Percentiles rank a stretch among this genome's conserved stretches.
Evolutionary conservation across 2,329 filamentous ascomycete genomes (phyloP).

Genomic region (Pyricularia pennisetigena): DNA sequence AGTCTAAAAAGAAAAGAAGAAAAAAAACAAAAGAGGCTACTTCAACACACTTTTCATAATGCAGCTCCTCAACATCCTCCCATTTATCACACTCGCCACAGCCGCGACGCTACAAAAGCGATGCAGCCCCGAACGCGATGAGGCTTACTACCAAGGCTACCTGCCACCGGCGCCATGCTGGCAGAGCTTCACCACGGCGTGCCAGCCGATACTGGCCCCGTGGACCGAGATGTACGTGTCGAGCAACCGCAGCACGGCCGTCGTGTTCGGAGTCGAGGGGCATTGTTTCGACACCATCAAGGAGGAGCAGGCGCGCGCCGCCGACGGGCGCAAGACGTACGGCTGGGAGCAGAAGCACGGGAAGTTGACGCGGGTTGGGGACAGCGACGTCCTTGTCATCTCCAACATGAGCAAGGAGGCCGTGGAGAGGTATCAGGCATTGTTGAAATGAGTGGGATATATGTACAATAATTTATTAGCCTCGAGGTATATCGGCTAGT

Average conservation of each 20-base stretch:
- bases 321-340: constrained; percentile 14
- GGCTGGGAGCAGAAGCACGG: constrained; percentile 14
- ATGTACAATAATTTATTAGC: too few species aligned
- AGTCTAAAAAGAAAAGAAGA: neutral
- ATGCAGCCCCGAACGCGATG: constrained; percentile 14
- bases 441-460: neutral
- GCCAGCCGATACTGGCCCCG: constrained; percentile 10
- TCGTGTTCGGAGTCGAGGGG: constrained; percentile 13
- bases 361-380: constrained; percentile 10
- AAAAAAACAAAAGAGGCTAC: neutral
- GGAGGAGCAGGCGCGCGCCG: constrained; percentile 14
- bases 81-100: neutral
- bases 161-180: constrained; percentile 17
- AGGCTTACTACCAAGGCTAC: constrained; percentile 13
- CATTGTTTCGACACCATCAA: constrained; percentile 13
- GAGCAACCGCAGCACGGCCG: constrained; percentile 10
- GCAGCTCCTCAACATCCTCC: neutral
- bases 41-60: neutral
- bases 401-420: constrained; percentile 12
- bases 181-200: constrained; percentile 14
- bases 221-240: constrained; percentile 13
- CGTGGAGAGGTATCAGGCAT: constrained; percentile 8
- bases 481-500: too few species aligned
- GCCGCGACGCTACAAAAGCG: constrained; percentile 8
- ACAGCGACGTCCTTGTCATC: constrained; percentile 13